These are phyloP conservation scores for Mycocalia duriaeana DNA, from an alignment of 1,284 basidiomycete genomes.

Conservation along the genomic window DNA sequence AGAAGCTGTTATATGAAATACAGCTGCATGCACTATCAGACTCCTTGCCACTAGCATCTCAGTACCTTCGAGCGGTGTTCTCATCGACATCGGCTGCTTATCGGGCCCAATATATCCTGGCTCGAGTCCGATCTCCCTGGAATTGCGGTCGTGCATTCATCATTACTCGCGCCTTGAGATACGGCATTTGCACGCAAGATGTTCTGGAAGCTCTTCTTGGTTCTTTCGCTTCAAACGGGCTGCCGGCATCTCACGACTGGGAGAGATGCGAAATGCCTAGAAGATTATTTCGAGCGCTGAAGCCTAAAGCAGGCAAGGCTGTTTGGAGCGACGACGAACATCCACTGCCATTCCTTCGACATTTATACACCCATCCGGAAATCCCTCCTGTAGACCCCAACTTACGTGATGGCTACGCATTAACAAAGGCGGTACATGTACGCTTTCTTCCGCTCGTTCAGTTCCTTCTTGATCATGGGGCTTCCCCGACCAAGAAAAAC, in stretches of 20 bases:
- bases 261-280: constrained; percentile 45
- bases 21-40: constrained; percentile 62
- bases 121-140: constrained; percentile 22
- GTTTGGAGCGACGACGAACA: constrained; percentile 41
- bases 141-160: constrained; percentile 21
- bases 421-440: constrained; percentile 70
- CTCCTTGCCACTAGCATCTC: constrained; percentile 52
- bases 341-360: constrained; percentile 59
- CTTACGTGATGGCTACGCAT: constrained; percentile 70
- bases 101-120: constrained; percentile 56
- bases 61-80: constrained; percentile 48
- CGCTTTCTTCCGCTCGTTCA: constrained; percentile 58
- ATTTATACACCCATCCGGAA: constrained; percentile 41
- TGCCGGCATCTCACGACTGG: not conserved
- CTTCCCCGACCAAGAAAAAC: constrained; percentile 58
- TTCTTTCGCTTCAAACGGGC: constrained; percentile 3
- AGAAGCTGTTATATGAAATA: constrained; percentile 76
- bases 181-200: constrained; percentile 54
- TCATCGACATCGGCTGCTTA: constrained; percentile 45
- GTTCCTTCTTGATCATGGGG: constrained; percentile 68
- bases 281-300: constrained; percentile 54
- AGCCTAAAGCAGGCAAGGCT: constrained; percentile 19
- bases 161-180: constrained; percentile 52
- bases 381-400: constrained; percentile 45
- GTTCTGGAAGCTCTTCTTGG: constrained; percentile 46